These are phyloP conservation scores for Turnera subulata DNA, from an alignment of 345 rosid genomes.

Conservation along the genomic window DNA sequence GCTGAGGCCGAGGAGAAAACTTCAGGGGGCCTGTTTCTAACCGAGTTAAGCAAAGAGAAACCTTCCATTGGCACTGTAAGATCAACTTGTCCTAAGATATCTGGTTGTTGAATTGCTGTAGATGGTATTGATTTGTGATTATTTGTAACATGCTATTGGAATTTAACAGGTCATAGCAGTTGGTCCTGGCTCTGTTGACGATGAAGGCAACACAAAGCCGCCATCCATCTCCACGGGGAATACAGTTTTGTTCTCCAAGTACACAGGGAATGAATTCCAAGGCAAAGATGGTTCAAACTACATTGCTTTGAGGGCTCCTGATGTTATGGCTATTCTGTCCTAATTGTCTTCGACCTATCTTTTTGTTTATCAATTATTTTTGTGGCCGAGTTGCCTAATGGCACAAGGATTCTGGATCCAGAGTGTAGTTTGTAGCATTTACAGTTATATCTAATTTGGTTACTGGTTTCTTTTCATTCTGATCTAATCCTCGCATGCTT, in stretches of 20 bases:
- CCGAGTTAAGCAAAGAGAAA: slow-evolving; percentile 84
- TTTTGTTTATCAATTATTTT: slow-evolving; percentile 21
- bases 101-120: neutral
- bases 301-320: slow-evolving; percentile 76
- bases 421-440: slow-evolving; percentile 15
- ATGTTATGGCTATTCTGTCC: slow-evolving; percentile 89
- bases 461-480: no score
- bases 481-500: no score
- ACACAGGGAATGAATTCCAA: slow-evolving; percentile 87
- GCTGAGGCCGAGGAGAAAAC: slow-evolving; percentile 93
- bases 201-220: slow-evolving; percentile 62
- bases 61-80: slow-evolving; percentile 86
- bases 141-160: neutral
- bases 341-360: slow-evolving; percentile 28
- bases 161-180: slow-evolving; percentile 65
- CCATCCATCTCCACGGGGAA: slow-evolving; percentile 51
- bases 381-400: slow-evolving; percentile 18
- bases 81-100: neutral
- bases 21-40: slow-evolving; percentile 86
- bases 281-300: slow-evolving; percentile 71
- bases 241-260: slow-evolving; percentile 87
- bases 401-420: slow-evolving; percentile 18
- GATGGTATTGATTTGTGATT: neutral
- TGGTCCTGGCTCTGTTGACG: slow-evolving; percentile 82
- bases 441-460: no score